Percentiles rank a stretch among this genome's conserved stretches.
These are phyloP conservation scores for Guadua angustifolia DNA, from an alignment of 176 grass and related monocot species.

Conservation along the genomic window DNA sequence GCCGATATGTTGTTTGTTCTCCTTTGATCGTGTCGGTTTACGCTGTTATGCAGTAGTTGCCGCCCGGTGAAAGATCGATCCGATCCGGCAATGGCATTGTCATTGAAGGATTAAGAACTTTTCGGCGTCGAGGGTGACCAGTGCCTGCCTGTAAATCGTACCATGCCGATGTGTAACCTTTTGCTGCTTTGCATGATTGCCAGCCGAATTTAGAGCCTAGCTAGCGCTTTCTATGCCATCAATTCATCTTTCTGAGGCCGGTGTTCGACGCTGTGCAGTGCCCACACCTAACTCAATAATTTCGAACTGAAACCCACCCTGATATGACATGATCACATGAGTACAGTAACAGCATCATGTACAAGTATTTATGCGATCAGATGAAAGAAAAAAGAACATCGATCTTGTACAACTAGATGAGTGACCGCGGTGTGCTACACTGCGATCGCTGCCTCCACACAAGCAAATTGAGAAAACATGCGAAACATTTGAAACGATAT, in stretches of 20 bases:
- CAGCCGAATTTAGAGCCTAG: neutral
- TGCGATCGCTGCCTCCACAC: too few relatives aligned
- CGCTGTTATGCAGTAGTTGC: neutral
- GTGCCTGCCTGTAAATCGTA: neutral
- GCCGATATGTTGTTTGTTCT: neutral
- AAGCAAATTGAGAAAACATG: too few relatives aligned
- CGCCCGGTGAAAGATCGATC: neutral
- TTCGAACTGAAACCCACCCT: slow-evolving; percentile 41
- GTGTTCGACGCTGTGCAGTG: neutral
- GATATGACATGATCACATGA: slow-evolving; percentile 26
- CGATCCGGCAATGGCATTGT: neutral
- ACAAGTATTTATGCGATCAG: neutral
- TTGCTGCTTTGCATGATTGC: neutral
- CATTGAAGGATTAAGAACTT: neutral
- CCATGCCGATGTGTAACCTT: neutral
- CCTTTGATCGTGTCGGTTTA: neutral
- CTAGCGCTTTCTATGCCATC: slow-evolving; percentile 32
- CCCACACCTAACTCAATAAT: slow-evolving; percentile 38
- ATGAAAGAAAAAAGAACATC: neutral
- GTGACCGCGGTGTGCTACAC: too few relatives aligned
- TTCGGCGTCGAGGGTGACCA: neutral
- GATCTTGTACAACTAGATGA: neutral
- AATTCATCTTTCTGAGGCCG: slow-evolving; percentile 1
- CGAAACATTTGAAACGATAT: too few relatives aligned
- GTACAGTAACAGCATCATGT: neutral